Evolutionary conservation across 768 basidiomycete species (phyloP), one percentile per base, ranked within the genome.

Genomic region (Pulveroboletus sp.): DNA sequence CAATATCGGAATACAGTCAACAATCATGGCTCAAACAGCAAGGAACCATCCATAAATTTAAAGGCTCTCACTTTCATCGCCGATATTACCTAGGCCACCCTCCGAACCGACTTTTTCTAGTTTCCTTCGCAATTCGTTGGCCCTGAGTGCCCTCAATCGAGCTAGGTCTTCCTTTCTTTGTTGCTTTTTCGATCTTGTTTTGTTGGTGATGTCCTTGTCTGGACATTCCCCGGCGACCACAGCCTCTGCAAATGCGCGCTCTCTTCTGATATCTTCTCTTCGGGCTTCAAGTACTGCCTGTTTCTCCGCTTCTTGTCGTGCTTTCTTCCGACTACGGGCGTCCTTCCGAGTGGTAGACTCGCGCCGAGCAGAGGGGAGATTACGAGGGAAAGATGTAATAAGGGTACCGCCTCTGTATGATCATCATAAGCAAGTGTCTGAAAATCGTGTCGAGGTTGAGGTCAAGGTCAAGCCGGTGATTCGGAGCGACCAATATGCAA

Each of bases 331-430:
- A 59, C 87, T 79, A 38, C 95, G 82, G n/a, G 89, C 88, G 1
- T 88, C 84, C 62, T 92, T 94, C 3, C 96, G 80, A 7, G 80
- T 80, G 1, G 83, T 84, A 59, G 92, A 87, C 57, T 79, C 75
- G 39, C 91, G 79, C 15, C 89, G 83, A 40, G 86, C 81, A 43
- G 82, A 77, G 47, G 77, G 61, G 18, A 89, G 61, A 60, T 78
- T 76, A 54, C 96, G 89, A 4, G 95, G 92, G 69, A 88, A 89
- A 0, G 88, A 74, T 46, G 76, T 59, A 47, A 93, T 86, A 24
- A 76, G 71, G 5, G 77, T 74, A 3, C 84, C 84, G 28, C 80
- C 82, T 32, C 89, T 90, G 58, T 41, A 21, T 26, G n/a, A 39
- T 36, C 21, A 17, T 36, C 9, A 38, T 50, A n/a, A 51, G 46